Evolutionary conservation across 768 basidiomycete genomes (phyloP), one percentile per base, ranked within the genome.

Genomic region (Paxillus rubicundulus): DNA sequence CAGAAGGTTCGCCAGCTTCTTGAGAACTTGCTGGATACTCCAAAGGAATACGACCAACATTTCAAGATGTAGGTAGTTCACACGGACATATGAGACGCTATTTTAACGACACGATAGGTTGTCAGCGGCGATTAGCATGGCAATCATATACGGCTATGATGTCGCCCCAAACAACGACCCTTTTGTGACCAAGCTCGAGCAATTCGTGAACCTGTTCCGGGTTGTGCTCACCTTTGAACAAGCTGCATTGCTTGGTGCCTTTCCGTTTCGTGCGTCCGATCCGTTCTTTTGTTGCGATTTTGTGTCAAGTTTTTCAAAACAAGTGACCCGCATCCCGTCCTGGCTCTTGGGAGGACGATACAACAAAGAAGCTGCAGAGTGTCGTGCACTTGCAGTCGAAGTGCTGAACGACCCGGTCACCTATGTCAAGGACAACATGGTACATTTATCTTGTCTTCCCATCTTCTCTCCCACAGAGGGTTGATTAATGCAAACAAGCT

Each of bases 261-360:
- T 71, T 43, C 68, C 68, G 0, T 57, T 70, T 18, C 16, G 67
- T 69, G 50, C 9, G 67, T 64, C 8, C 18, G 3, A 5, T 46
- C n/a, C 2, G 14, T 12, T 34, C 9, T 9, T 2, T 1, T 27
- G 20, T 28, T 17, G 1, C 2, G 6, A n/a, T n/a, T n/a, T 14
- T 9, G 10, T 28, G 36, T 21, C 37, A 9, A 10, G 59, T 30
- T 0, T 10, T 16, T 27, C 0, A 34, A 24, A 42, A 16, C n/a
- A 12, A 64, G 63, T 66, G 56, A 45, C 50, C 34, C 28, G 68
- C 28, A 54, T 73, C 21, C 72, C 72, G 0, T 58, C 60, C 2
- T 73, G 71, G 71, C 52, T 71, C 33, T 71, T 68, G 0, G 72
- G 72, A n/a, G 62, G 68, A 18, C 21, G 14, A 20, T 70, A 54